These are phyloP conservation scores for Cladophialophora chaetospira DNA, from an alignment of 2,329 filamentous ascomycete species.

Conservation along the genomic window DNA sequence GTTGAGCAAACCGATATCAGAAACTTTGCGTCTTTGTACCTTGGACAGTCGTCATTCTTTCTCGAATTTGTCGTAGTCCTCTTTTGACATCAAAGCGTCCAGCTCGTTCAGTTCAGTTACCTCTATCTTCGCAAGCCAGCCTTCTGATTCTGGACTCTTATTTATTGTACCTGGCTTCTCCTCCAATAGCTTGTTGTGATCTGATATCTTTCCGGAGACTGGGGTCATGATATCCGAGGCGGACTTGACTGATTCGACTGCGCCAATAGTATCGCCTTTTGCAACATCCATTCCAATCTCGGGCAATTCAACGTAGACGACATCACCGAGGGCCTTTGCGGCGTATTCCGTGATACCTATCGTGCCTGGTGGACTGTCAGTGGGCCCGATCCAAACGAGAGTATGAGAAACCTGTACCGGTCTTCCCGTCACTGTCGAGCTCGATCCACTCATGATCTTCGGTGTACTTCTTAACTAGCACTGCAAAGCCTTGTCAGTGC, in stretches of 20 bases:
- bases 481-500: slow-evolving; percentile 34
- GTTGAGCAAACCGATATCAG: neutral
- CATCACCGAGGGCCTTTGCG: slow-evolving; percentile 87
- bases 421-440: slow-evolving; percentile 77
- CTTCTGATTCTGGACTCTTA: slow-evolving; percentile 82
- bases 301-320: slow-evolving; percentile 96
- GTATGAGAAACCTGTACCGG: slow-evolving; percentile 54
- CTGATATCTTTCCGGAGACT: slow-evolving; percentile 72
- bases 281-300: slow-evolving; percentile 66
- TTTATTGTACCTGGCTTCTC: slow-evolving; percentile 88
- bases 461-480: slow-evolving; percentile 76
- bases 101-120: slow-evolving; percentile 70
- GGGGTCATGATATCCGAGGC: slow-evolving; percentile 97
- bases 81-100: slow-evolving; percentile 73
- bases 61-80: slow-evolving; percentile 75
- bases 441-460: slow-evolving; percentile 99
- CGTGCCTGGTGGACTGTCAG: slow-evolving; percentile 50
- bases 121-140: slow-evolving; percentile 90
- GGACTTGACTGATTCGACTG: slow-evolving; percentile 97
- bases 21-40: neutral
- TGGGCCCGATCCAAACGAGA: neutral
- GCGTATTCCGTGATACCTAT: slow-evolving; percentile 90
- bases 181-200: slow-evolving; percentile 74
- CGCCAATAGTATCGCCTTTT: slow-evolving; percentile 82
- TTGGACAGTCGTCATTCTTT: slow-evolving; percentile 21